These are phyloP conservation scores for Trichoderma harzianum DNA, from an alignment of 2,329 filamentous ascomycete species.

Conservation along the genomic window DNA sequence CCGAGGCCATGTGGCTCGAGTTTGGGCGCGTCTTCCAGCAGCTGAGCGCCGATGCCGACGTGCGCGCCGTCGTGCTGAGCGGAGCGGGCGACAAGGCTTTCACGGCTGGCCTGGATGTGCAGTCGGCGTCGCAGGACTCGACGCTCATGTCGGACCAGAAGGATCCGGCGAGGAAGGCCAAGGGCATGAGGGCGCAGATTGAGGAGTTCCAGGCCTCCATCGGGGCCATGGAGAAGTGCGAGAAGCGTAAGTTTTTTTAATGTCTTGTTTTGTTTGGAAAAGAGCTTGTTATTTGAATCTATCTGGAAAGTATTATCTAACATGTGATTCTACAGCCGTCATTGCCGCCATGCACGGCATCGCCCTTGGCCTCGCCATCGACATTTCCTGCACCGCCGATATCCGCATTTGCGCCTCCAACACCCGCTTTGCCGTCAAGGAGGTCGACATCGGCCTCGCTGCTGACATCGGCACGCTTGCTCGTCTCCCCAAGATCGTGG, in stretches of 20 bases:
- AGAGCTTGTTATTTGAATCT: background rate
- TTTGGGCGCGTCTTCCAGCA: constrained; percentile 67
- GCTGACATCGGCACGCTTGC: constrained; percentile 75
- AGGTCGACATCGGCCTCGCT: constrained; percentile 78
- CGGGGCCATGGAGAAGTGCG: constrained; percentile 73
- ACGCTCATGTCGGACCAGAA: constrained; percentile 35
- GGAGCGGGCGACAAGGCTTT: constrained; percentile 82
- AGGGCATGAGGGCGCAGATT: constrained; percentile 63
- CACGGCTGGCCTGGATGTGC: constrained; percentile 80
- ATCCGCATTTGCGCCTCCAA: constrained; percentile 62
- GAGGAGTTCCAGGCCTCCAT: constrained; percentile 78
- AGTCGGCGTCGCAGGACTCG: constrained; percentile 58
- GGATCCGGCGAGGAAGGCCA: constrained; percentile 65
- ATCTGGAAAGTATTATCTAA: background rate
- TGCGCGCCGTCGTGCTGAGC: constrained; percentile 75
- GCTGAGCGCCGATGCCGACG: constrained; percentile 67
- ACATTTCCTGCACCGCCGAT: constrained; percentile 67
- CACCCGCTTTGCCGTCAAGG: constrained; percentile 68
- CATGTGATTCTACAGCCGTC: constrained; percentile 53
- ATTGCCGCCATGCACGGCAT: constrained; percentile 79
- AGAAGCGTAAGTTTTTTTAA: constrained; percentile 64
- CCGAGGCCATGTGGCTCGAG: constrained; percentile 82
- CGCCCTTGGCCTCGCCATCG: constrained; percentile 73
- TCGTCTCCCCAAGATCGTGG: constrained; percentile 70
- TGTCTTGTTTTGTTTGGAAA: background rate